Evolutionary conservation across 805 yeast genomes (phyloP), one percentile per base, ranked within the genome.

Genomic region (Yamadazyma philogaea): DNA sequence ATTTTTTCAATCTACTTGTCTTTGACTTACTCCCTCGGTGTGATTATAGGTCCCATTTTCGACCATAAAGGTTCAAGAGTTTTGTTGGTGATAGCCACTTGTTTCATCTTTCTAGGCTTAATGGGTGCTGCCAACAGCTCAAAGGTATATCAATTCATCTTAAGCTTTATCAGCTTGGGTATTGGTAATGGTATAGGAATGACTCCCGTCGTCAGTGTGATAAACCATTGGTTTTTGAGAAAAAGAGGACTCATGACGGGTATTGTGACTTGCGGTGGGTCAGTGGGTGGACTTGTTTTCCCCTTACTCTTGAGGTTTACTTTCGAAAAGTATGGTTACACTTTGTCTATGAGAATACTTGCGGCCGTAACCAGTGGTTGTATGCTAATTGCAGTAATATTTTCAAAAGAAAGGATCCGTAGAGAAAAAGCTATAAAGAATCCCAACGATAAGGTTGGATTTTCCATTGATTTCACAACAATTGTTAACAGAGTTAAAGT

Each of bases 191-290:
- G 83, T 2, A 63, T 81, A 21, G 65, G 79, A 17, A 72, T 79
- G 60, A 72, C 82, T 7, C 87, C 88, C 0, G 53, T 79, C 16
- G 66, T 83, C 1, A 76, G 84, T 10, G 79, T 77, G 12, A 71
- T 82, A 0, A 77, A 81, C 17, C 87, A 83, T 48, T 84, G 86
- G 82, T 84, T 83, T 55, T 64, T 69, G 27, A 59, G 60, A 26
- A 80, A 70, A 51, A 66, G 89, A 51, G 89, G 83, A 1, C 66
- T 48, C 32, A 44, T 81, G 5, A 66, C 81, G 20, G 86, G 87
- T 0, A 50, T 81, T 3, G 83, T 83, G 2, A 78, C 82, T 45
- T 61, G 79, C 62, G 88, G 87, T 4, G 86, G 86, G 1, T 77
- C 84, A 7, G 63, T 79, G 4, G 88, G 87, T 1, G 89, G 88